Conservation (phyloP, 768 basidiomycete species). For the Boletus barrowsii region DNA sequence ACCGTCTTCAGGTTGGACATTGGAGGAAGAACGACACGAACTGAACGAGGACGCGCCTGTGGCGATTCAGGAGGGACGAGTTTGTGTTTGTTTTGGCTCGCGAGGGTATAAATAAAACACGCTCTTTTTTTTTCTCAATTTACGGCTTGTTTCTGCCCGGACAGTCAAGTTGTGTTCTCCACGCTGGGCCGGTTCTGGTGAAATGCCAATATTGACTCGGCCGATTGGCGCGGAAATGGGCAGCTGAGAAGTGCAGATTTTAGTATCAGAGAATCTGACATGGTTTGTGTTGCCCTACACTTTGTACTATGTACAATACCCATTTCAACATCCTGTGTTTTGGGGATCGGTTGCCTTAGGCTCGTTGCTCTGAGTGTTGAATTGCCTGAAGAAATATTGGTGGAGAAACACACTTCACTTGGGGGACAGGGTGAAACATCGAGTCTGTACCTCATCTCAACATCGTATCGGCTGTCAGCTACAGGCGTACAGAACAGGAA, state of each 20-base stretch:
- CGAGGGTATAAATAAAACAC: slow-evolving; percentile 27
- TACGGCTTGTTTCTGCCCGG: slow-evolving; percentile 75
- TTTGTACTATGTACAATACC: no score
- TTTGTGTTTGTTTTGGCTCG: slow-evolving; percentile 32
- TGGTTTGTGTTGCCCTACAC: slow-evolving; percentile 36
- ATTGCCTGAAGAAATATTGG: slow-evolving; percentile 51
- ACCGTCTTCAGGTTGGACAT: slow-evolving; percentile 47
- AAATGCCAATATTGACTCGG: slow-evolving; percentile 60
- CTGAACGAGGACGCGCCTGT: slow-evolving; percentile 3
- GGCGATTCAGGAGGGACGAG: slow-evolving; percentile 4
- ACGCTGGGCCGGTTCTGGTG: slow-evolving; percentile 82
- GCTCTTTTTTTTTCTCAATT: background rate
- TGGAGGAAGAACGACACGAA: slow-evolving; percentile 1
- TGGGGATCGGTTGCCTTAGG: slow-evolving; percentile 23
- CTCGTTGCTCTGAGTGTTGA: slow-evolving; percentile 47
- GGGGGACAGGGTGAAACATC: no score
- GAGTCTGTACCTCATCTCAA: slow-evolving; percentile 19
- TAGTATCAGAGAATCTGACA: slow-evolving; percentile 27
- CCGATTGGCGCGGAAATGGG: slow-evolving; percentile 58
- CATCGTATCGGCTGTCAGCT: slow-evolving; percentile 28
- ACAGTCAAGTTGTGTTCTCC: slow-evolving; percentile 52
- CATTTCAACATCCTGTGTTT: no score
- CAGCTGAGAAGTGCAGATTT: slow-evolving; percentile 41
- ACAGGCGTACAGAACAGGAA: slow-evolving; percentile 47
- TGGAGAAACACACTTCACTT: slow-evolving; percentile 51